These are phyloP conservation scores for Ophiostoma piceae DNA, from an alignment of 2,329 filamentous ascomycete species.

Conservation along the genomic window DNA sequence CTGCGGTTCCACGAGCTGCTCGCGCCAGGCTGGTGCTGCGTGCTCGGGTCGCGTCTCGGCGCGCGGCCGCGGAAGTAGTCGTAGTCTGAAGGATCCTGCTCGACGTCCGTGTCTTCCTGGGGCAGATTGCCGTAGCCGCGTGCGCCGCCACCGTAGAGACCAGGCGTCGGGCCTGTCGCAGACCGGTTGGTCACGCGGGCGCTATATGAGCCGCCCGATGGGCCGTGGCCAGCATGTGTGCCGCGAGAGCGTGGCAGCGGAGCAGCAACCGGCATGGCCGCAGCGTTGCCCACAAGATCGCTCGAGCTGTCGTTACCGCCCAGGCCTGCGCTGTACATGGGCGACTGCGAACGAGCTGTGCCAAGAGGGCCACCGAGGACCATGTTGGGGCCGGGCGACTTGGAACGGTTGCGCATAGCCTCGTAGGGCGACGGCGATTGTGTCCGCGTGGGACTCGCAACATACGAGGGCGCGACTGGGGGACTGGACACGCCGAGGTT, in stretches of 20 bases:
- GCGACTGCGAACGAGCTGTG: slow-evolving; percentile 39
- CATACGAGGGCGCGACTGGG: slow-evolving; percentile 18
- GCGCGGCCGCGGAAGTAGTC: slow-evolving; percentile 51
- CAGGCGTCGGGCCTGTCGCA: slow-evolving; percentile 34
- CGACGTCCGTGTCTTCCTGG: slow-evolving; percentile 44
- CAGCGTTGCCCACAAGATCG: slow-evolving; percentile 50
- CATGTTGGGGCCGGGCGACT: slow-evolving; percentile 28
- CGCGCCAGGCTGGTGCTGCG: neutral
- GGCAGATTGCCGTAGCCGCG: slow-evolving; percentile 56
- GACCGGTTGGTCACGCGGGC: neutral
- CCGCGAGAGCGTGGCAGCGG: slow-evolving; percentile 7
- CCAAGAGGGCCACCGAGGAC: slow-evolving; percentile 28
- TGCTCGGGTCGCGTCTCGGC: slow-evolving; percentile 22
- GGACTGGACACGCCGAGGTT: slow-evolving; percentile 22
- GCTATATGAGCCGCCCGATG: neutral
- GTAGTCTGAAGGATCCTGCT: slow-evolving; percentile 46
- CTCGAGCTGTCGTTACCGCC: slow-evolving; percentile 48
- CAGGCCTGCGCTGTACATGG: slow-evolving; percentile 41
- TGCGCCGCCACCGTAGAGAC: slow-evolving; percentile 54
- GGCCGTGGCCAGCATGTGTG: neutral
- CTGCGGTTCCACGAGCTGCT: slow-evolving; percentile 23
- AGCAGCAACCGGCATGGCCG: slow-evolving; percentile 43
- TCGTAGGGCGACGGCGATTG: slow-evolving; percentile 24
- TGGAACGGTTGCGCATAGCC: slow-evolving; percentile 14
- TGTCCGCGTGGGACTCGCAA: slow-evolving; percentile 14